A percentile compares a stretch with the other conserved stretches of the same genome.
Conservation (phyloP, 495 filamentous ascomycete species). For the Xylona heveae region DNA sequence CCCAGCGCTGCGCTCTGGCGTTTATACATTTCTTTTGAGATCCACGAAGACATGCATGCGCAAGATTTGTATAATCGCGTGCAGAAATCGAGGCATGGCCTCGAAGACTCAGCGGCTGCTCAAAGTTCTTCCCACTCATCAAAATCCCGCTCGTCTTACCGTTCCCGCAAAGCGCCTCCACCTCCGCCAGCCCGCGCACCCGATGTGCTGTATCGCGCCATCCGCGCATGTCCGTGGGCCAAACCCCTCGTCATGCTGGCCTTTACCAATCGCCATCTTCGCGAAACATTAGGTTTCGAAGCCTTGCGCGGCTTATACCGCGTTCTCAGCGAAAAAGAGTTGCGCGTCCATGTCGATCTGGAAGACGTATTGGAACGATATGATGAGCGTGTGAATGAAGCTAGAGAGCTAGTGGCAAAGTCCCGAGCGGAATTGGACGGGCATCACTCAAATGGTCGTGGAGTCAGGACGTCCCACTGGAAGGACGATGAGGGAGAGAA, state of each 20-base stretch:
- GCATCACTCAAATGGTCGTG: too few relatives aligned
- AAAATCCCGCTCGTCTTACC: too few relatives aligned
- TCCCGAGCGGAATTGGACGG: too few relatives aligned
- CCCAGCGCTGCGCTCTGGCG: conserved; percentile 37
- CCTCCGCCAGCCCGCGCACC: conserved; percentile 23
- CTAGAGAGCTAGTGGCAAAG: too few relatives aligned
- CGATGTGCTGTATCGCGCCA: conserved; percentile 22
- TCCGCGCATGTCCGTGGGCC: conserved; percentile 49
- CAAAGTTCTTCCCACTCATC: too few relatives aligned
- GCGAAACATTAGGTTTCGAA: background rate
- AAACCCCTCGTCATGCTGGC: conserved; percentile 18
- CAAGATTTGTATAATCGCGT: too few relatives aligned
- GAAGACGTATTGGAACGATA: conserved; percentile 4
- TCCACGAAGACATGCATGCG: too few relatives aligned
- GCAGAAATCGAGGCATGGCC: too few relatives aligned
- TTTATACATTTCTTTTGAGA: conserved; percentile 37
- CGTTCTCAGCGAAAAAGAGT: conserved; percentile 5
- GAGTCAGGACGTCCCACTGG: too few relatives aligned
- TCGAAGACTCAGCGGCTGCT: too few relatives aligned
- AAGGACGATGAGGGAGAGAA: too few relatives aligned
- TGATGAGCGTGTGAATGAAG: too few relatives aligned
- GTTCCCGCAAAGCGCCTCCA: conserved; percentile 16
- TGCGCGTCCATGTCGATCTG: conserved; percentile 5
- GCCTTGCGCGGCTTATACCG: conserved; percentile 4
- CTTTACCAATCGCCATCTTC: conserved; percentile 1